Base-by-base conservation (phyloP, 768 basidiomycete species). In the Cyclocybe aegerita region DNA sequence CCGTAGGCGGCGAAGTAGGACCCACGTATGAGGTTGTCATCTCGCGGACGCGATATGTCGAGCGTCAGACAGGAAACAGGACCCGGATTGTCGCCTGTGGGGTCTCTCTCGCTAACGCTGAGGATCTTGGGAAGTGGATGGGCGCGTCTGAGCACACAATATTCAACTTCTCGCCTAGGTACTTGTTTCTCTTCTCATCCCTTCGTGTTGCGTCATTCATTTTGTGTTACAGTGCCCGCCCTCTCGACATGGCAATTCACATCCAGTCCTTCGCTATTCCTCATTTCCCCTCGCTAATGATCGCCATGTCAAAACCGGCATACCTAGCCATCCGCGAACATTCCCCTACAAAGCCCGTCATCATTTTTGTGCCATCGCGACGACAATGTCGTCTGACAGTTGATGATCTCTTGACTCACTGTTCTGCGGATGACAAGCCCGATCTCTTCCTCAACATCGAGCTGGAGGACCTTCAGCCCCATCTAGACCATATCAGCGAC, bases 201-300 rank as follows among this genome's bases (percentile, higher is more conserved):
- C 23, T 50, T 17, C 2, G 3, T 42, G n/a, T 9, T 37, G 9
- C 6, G 5, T 34, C 40, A 33, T 46, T 63, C 16, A 60, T 37
- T 16, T 15, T 43, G 36, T 15, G 48, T 11, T 68, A 0, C 56
- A 93, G 93, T 58, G 93, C 95, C 11, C 91, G 96, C n/a, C 94
- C 96, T 2, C 72, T 98, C 9, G 94, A 97, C 56, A 90, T 99
- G 85, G 93, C 98, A 51, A 94, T 99, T 42, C 95, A 98, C 63
- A 73, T 99, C 7, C 97, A 99, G 62, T 93, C 90, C 37, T 99
- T 97, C 75, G 82, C 82, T 23, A 91, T 94, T 40, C 92, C 94
- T n/a, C 97, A 98, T 63, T 97, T 96, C 83, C 94, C 97, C 0
- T 97, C 94, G 0, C 75, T 99, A 37, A 98, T 99, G 96, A 93